Base-by-base conservation (phyloP, 2,329 filamentous ascomycete species). In the Fusarium setosum region DNA sequence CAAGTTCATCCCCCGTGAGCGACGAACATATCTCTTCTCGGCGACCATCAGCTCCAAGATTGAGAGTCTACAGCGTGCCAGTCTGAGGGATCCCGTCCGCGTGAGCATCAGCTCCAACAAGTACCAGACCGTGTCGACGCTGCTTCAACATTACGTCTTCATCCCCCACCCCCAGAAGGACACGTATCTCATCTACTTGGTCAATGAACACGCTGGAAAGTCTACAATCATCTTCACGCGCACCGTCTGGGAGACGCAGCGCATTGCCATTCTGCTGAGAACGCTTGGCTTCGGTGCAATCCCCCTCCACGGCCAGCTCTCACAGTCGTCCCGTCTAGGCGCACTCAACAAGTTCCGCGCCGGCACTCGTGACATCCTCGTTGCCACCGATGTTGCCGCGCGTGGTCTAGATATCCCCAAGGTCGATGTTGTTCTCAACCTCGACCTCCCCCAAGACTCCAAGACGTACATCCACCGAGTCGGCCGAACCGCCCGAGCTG, bases 1-100 rank as follows among this genome's bases (percentile, higher is more conserved):
- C 50, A 95, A 96, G 78, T 93, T 96, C 23, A 82, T 97, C 5
- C 94, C 94, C 0, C 83, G 89, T 37, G 90, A 94, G 73, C 83
- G 90, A 35, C 86, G 90, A 37, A 98, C 96, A 1, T 96, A 91
- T 74, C 90, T 99, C 38, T 98, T 97, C 83, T 96, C 92, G 5
- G 95, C 96, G 2, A 99, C 96, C 12, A 95, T 98, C 86, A 94
- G 90, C 71, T 94, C 90, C 62, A 97, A 97, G 77, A 92, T 99
- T 59, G 96, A 98, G 79, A 93, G 90, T 51, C 82, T 99, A 44
- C 96, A 98, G 76, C 89, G 96, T 51, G 96, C 96, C 18, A 94
- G 92, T 62, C 84, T 99, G 54, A 89, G 89, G 41, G 94, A 97
- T 71, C 95, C 95, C 0, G 83, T 96, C 7, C 87, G 92, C 26